These are phyloP conservation scores for Tothia fuscella DNA, from an alignment of 2,329 filamentous ascomycete genomes.

Conservation along the genomic window DNA sequence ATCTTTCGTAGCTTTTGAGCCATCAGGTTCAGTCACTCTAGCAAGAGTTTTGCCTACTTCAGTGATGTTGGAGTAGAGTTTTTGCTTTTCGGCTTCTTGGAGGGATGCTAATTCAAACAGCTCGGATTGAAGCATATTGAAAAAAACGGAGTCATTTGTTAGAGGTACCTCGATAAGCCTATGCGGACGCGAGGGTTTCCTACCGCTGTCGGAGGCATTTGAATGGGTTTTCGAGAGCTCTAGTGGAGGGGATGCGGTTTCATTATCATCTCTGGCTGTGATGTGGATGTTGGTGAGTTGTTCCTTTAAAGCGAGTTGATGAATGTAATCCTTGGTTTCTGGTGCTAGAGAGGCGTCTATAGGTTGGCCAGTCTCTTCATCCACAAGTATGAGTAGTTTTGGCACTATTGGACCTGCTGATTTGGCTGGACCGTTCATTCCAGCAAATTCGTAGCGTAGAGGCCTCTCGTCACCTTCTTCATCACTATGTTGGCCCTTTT, in stretches of 20 bases:
- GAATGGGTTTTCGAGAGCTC: not conserved
- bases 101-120: constrained; percentile 57
- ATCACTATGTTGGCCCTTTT: constrained; percentile 6
- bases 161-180: constrained; percentile 60
- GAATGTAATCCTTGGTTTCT: constrained; percentile 51
- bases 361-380: constrained; percentile 52
- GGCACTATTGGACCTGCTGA: constrained; percentile 35
- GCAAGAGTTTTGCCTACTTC: constrained; percentile 53
- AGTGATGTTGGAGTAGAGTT: constrained; percentile 51
- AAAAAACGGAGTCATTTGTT: constrained; percentile 68
- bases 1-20: constrained; percentile 38
- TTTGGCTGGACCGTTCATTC: constrained; percentile 3
- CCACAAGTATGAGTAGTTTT: constrained; percentile 57
- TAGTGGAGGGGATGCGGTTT: not conserved
- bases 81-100: constrained; percentile 52
- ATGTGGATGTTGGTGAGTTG: constrained; percentile 28
- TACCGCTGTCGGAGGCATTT: not conserved
- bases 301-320: constrained; percentile 43
- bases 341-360: constrained; percentile 57
- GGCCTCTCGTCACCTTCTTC: constrained; percentile 17
- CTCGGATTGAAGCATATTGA: constrained; percentile 60
- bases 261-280: not conserved
- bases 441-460: constrained; percentile 26
- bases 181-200: constrained; percentile 17
- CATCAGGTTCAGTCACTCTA: constrained; percentile 51